Percentiles rank a stretch among this genome's conserved stretches.
These are phyloP conservation scores for Pneumocystis sp. DNA, from an alignment of 1,139 yeast genomes.

Conservation along the genomic window DNA sequence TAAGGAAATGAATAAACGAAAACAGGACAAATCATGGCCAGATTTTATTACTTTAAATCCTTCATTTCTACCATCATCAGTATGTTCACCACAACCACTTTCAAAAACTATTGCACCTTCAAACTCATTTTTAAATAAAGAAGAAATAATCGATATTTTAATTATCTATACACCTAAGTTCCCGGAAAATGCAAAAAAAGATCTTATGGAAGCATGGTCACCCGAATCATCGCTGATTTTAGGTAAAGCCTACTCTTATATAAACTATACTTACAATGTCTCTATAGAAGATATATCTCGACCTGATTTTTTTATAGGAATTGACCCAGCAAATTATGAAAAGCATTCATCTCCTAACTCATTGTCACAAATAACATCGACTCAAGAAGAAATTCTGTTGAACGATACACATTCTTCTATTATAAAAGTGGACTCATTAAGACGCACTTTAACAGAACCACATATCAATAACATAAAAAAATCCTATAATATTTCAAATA, in stretches of 20 bases:
- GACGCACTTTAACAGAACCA: background rate
- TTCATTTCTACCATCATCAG: background rate
- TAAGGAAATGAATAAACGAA: background rate
- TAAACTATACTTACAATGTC: background rate
- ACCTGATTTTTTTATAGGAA: background rate
- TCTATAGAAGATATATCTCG: background rate
- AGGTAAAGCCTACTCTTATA: background rate
- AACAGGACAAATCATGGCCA: background rate
- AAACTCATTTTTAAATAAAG: background rate
- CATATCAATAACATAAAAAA: background rate
- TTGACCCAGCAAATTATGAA: background rate
- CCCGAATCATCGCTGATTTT: background rate
- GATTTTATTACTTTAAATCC: background rate
- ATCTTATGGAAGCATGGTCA: background rate
- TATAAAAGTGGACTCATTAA: background rate
- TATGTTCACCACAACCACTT: slow-evolving; percentile 1
- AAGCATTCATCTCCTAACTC: background rate
- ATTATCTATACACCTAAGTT: background rate
- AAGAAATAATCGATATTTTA: background rate
- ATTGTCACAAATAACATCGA: background rate
- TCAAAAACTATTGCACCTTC: background rate
- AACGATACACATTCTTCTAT: background rate
- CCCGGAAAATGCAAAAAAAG: background rate
- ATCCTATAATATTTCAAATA: background rate
- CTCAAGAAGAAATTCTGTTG: background rate